These are phyloP conservation scores for Suillus spraguei DNA, from an alignment of 768 basidiomycete species.

Conservation along the genomic window DNA sequence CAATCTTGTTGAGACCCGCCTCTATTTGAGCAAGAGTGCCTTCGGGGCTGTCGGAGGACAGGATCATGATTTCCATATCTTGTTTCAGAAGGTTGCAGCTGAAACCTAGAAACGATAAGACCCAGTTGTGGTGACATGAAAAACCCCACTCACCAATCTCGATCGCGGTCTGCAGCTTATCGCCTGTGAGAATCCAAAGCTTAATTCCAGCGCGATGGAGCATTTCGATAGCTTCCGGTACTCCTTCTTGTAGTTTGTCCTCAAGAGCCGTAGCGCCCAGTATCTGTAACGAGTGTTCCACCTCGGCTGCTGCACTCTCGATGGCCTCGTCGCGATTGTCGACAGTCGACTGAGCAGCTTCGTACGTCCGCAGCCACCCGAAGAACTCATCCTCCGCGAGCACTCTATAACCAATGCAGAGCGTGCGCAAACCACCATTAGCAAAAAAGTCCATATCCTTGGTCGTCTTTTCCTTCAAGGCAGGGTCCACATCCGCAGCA, in stretches of 20 bases:
- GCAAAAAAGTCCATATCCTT: constrained; percentile 94
- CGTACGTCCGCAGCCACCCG: constrained; percentile 78
- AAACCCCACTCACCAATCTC: constrained; percentile 67
- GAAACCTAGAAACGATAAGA: constrained; percentile 50
- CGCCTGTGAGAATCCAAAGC: constrained; percentile 96
- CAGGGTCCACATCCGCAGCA: constrained; percentile 70
- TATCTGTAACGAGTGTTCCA: constrained; percentile 83
- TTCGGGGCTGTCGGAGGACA: constrained; percentile 80
- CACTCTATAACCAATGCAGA: constrained; percentile 84
- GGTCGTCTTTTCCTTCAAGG: constrained; percentile 73
- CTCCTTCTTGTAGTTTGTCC: constrained; percentile 96
- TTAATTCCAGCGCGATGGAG: constrained; percentile 95
- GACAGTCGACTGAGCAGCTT: constrained; percentile 76
- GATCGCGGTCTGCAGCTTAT: constrained; percentile 98
- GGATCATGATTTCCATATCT: constrained; percentile 97
- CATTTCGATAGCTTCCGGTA: constrained; percentile 93
- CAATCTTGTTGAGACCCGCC: constrained; percentile 92
- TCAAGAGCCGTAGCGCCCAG: constrained; percentile 96
- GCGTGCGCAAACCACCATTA: constrained; percentile 87
- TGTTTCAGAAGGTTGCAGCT: constrained; percentile 93
- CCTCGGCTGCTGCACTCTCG: constrained; percentile 80
- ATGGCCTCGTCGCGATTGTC: constrained; percentile 89
- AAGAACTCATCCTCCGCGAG: constrained; percentile 84
- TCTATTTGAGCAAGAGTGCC: constrained; percentile 86
- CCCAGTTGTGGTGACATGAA: background rate